A percentile compares a stretch with the other conserved stretches of the same genome.
These are phyloP conservation scores for Podaxis mareebaensis DNA, from an alignment of 768 basidiomycete genomes.

Conservation along the genomic window DNA sequence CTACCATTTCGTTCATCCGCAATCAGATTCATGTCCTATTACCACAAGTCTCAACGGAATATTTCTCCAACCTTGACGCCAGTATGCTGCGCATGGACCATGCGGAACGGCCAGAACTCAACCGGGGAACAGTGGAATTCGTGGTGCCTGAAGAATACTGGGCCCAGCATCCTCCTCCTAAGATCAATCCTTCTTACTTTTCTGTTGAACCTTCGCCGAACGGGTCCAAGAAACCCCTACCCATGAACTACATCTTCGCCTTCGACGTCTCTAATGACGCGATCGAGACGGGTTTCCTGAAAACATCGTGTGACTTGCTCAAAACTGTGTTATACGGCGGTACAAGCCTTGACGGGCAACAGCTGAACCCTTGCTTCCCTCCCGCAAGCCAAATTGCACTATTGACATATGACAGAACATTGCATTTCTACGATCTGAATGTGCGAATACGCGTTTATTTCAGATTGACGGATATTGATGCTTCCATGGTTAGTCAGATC, in stretches of 20 bases:
- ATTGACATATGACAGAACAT: conserved; percentile 73
- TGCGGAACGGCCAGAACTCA: conserved; percentile 79
- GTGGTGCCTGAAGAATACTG: conserved; percentile 82
- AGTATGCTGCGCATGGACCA: conserved; percentile 81
- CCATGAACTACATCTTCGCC: conserved; percentile 81
- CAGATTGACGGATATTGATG: conserved; percentile 21
- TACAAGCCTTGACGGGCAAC: conserved; percentile 38
- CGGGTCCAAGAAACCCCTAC: conserved; percentile 53
- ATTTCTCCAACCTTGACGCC: conserved; percentile 82
- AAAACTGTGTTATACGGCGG: conserved; percentile 65
- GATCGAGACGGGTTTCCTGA: conserved; percentile 67
- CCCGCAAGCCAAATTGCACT: conserved; percentile 65
- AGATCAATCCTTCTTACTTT: conserved; percentile 53
- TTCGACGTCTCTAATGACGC: conserved; percentile 81
- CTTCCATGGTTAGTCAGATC: conserved; percentile 42
- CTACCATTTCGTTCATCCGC: conserved; percentile 13
- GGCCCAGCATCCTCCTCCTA: conserved; percentile 67
- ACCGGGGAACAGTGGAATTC: conserved; percentile 91
- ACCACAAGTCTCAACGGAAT: conserved; percentile 67
- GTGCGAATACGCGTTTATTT: conserved; percentile 46
- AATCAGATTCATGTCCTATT: not conserved
- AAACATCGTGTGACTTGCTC: conserved; percentile 63
- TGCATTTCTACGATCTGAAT: conserved; percentile 90
- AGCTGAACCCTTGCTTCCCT: conserved; percentile 53
- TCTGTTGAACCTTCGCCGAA: conserved; percentile 47